Evolutionary conservation across 225 moss, liverwort and hornwort species (phyloP).

Genomic region (Antitrichia curtipendula): DNA sequence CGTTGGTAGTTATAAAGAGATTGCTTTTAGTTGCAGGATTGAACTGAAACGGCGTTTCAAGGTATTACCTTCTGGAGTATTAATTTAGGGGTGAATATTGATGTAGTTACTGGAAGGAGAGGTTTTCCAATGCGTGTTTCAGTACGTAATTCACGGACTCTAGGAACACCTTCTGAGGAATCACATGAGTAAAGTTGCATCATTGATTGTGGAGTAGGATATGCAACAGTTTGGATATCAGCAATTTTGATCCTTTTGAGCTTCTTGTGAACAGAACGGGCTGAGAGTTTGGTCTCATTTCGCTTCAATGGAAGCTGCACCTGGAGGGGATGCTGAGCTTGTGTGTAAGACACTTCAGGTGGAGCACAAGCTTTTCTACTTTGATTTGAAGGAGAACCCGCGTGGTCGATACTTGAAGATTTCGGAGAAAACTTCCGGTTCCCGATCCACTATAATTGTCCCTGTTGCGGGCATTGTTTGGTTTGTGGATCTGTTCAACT

Average conservation of each 20-base stretch:
- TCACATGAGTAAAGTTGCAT: neutral
- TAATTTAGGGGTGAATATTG: neutral
- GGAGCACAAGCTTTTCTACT: constrained; percentile 67
- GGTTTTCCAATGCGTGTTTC: neutral
- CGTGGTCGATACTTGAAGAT: constrained; percentile 56
- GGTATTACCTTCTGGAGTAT: neutral
- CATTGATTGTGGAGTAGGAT: neutral
- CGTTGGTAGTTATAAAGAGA: neutral
- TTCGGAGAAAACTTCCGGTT: constrained; percentile 61
- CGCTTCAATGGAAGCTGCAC: constrained; percentile 48
- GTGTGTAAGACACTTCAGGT: constrained; percentile 66
- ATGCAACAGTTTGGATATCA: neutral
- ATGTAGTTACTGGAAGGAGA: neutral
- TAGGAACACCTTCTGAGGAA: neutral
- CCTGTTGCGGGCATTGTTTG: constrained; percentile 58
- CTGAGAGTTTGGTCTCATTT: constrained; percentile 4
- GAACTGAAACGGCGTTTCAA: neutral
- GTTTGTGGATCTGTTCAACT: constrained; percentile 60
- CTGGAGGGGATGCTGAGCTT: constrained; percentile 56
- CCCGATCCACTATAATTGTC: constrained; percentile 59
- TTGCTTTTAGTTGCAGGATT: neutral
- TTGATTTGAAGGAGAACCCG: constrained; percentile 64
- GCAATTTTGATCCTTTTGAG: neutral
- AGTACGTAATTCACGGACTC: neutral
- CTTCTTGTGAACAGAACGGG: neutral